Evolutionary conservation across 2,329 filamentous ascomycete species (phyloP).

Genomic region (Diaporthe sp.): DNA sequence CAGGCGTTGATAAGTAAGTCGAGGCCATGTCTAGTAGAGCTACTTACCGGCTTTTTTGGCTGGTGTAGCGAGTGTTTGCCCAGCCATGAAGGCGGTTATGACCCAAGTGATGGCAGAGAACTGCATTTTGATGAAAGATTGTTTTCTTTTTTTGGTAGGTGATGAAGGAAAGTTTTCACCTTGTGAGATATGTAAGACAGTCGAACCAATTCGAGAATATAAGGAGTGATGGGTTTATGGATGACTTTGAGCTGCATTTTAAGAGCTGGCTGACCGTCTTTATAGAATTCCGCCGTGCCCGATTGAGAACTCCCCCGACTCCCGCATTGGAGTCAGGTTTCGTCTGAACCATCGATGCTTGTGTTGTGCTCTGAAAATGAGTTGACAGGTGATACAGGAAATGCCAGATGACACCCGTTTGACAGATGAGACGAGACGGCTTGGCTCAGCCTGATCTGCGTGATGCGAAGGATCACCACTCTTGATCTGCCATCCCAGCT

Average conservation of each 20-base stretch:
- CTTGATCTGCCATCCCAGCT: not conserved
- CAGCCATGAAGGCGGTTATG: not conserved
- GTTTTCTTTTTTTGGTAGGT: not conserved
- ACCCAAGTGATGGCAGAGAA: conserved; percentile 13
- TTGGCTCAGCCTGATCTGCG: not conserved
- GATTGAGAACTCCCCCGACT: not conserved
- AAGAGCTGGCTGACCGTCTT: not conserved
- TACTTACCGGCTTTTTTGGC: conserved; percentile 21
- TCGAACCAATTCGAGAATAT: not conserved
- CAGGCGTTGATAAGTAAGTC: rapidly evolving
- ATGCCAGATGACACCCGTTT: conserved; percentile 25
- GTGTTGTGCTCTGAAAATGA: not conserved
- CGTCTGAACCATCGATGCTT: not conserved
- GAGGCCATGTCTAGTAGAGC: rapidly evolving
- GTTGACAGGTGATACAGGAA: conserved; percentile 15
- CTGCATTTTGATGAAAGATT: not conserved
- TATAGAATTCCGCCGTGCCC: not conserved
- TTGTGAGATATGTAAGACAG: not conserved
- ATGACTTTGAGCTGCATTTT: not conserved
- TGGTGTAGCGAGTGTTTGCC: conserved; percentile 14
- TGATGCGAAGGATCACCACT: not conserved
- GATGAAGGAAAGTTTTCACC: not conserved
- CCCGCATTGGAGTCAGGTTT: not conserved
- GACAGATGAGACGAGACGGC: conserved; percentile 30
- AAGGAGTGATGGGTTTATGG: not conserved